Percentiles rank a stretch among this genome's conserved stretches.
Evolutionary conservation across 768 basidiomycete species (phyloP).

Genomic region (Grammothele lineata): DNA sequence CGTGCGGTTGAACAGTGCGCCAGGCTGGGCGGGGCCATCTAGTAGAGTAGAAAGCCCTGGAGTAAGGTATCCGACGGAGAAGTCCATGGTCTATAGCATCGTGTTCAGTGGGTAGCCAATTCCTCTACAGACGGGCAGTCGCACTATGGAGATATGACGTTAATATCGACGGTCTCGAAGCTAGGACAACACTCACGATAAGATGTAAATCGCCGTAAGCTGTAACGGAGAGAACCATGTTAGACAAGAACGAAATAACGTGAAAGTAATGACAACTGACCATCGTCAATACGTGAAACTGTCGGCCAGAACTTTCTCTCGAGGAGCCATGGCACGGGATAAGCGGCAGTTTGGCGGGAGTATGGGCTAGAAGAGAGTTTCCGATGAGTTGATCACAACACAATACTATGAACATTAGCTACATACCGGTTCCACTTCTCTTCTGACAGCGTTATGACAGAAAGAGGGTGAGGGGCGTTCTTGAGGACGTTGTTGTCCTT

Average conservation of each 20-base stretch:
- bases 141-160: constrained; percentile 48
- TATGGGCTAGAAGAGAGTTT: constrained; percentile 70
- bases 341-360: constrained; percentile 85
- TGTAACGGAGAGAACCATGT: too few species aligned
- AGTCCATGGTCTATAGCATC: constrained; percentile 16
- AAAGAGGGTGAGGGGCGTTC: constrained; percentile 91
- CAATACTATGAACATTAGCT: too few species aligned
- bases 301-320: constrained; percentile 98
- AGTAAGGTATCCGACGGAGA: constrained; percentile 17
- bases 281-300: constrained; percentile 89
- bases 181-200: constrained; percentile 71
- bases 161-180: too few species aligned
- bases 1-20: constrained; percentile 68
- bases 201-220: constrained; percentile 92
- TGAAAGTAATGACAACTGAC: too few species aligned
- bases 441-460: constrained; percentile 65
- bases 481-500: constrained; percentile 88
- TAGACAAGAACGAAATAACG: too few species aligned
- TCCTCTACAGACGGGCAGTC: constrained; percentile 88
- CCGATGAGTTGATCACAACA: constrained; percentile 1
- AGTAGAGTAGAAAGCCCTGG: constrained; percentile 37
- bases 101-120: constrained; percentile 37
- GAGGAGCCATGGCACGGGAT: constrained; percentile 76
- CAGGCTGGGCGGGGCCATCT: constrained; percentile 33
- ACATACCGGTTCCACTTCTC: constrained; percentile 79